phyloP scores from a whole-genome alignment of 2,329 filamentous ascomycete species.

The Pseudogymnoascus sp. region DNA sequence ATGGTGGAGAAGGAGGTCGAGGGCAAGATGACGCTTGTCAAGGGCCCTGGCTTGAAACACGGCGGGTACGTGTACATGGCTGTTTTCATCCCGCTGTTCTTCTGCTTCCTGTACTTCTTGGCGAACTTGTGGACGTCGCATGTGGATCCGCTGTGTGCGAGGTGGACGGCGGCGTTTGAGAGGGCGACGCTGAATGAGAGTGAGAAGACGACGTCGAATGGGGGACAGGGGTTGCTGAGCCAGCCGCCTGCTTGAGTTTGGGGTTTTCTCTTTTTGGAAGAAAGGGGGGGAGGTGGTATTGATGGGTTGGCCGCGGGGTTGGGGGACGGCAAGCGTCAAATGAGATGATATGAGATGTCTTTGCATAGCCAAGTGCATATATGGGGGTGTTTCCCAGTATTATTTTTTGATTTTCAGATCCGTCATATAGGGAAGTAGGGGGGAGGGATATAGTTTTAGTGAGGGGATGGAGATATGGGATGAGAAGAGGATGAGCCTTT shows the following conservation, averaged over 20 bases:
- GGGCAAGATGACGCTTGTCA: slow-evolving; percentile 19
- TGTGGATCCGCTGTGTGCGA: slow-evolving; percentile 45
- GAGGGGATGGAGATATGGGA: background rate
- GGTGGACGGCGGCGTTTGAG: slow-evolving; percentile 34
- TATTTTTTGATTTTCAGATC: background rate
- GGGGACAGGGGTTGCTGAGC: background rate
- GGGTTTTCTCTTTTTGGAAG: background rate
- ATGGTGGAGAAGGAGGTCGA: slow-evolving; percentile 28
- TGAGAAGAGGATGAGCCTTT: background rate
- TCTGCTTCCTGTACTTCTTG: slow-evolving; percentile 39
- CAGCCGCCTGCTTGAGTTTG: background rate
- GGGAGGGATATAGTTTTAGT: background rate
- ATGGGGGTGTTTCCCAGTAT: background rate
- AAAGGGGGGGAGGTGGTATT: background rate
- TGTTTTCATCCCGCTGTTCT: slow-evolving; percentile 37
- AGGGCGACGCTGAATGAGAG: slow-evolving; percentile 9
- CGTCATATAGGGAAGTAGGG: background rate
- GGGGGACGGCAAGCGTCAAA: background rate
- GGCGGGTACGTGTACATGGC: slow-evolving; percentile 33
- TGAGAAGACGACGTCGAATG: slow-evolving; percentile 3
- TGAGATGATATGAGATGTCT: background rate
- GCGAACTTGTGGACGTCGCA: slow-evolving; percentile 46
- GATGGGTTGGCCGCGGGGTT: background rate
- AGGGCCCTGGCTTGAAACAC: slow-evolving; percentile 31
- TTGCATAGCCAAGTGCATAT: background rate